phyloP scores from a whole-genome alignment of 1,139 yeast species.

The Lodderomyces orthopsilosis region DNA sequence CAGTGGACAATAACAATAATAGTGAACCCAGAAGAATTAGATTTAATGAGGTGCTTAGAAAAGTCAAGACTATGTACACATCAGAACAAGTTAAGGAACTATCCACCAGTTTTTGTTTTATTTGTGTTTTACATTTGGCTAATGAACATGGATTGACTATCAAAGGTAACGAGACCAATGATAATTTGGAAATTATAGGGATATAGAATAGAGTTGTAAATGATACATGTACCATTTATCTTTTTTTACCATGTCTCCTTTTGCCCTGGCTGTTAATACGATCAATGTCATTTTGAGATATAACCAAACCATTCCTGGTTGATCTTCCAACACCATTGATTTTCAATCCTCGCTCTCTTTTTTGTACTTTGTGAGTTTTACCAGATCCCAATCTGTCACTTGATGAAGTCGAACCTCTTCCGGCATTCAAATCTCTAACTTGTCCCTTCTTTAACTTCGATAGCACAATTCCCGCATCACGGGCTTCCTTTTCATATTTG shows the following conservation, averaged over 20 bases:
- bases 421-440: slow-evolving; percentile 54
- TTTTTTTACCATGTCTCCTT: slow-evolving; percentile 10
- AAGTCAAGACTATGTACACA: slow-evolving; percentile 53
- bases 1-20: slow-evolving; percentile 8
- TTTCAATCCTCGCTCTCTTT: slow-evolving; percentile 74
- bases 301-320: slow-evolving; percentile 78
- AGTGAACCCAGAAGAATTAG: slow-evolving; percentile 12
- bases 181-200: slow-evolving; percentile 56
- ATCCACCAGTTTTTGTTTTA: slow-evolving; percentile 85
- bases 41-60: slow-evolving; percentile 49
- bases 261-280: slow-evolving; percentile 24
- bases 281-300: slow-evolving; percentile 67
- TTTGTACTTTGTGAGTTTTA: slow-evolving; percentile 22
- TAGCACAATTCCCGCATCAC: slow-evolving; percentile 82
- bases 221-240: slow-evolving; percentile 2
- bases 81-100: slow-evolving; percentile 58
- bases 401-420: slow-evolving; percentile 50
- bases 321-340: slow-evolving; percentile 75
- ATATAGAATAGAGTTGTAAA: slow-evolving; percentile 17
- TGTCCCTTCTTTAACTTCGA: slow-evolving; percentile 65
- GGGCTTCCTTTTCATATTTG: slow-evolving; percentile 72
- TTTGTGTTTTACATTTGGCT: slow-evolving; percentile 81
- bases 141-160: slow-evolving; percentile 80
- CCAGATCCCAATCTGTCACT: slow-evolving; percentile 61
- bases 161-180: slow-evolving; percentile 51